phyloP scores from a whole-genome alignment of 176 grass and related monocot species.

The Ensete glaucum region DNA sequence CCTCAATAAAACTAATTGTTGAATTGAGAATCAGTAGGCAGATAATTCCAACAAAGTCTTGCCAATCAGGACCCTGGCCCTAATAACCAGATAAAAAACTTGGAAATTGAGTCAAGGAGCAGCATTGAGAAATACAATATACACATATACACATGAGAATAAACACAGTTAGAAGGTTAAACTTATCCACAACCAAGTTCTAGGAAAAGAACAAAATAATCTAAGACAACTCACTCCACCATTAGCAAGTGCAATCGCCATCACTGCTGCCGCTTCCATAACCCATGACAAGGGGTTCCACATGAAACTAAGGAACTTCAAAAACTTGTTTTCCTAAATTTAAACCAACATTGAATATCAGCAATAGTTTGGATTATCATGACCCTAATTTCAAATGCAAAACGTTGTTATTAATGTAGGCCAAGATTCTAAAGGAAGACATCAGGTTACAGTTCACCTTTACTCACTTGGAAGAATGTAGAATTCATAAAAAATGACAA shows the following conservation, averaged over 20 bases:
- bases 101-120: background rate
- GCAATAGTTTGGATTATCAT: background rate
- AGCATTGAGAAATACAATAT: background rate
- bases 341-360: background rate
- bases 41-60: constrained; percentile 69
- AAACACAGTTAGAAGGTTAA: no score
- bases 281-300: constrained; percentile 94
- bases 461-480: background rate
- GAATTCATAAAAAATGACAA: background rate
- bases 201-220: background rate
- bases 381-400: no score
- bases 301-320: constrained; percentile 79
- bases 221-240: constrained; percentile 52
- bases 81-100: constrained; percentile 20
- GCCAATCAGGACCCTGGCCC: constrained; percentile 60
- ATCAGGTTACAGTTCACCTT: no score
- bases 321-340: constrained; percentile 57
- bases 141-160: no score
- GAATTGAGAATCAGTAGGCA: constrained; percentile 75
- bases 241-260: constrained; percentile 64
- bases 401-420: no score
- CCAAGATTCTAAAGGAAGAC: no score
- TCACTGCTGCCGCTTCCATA: constrained; percentile 71
- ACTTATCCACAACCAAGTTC: no score
- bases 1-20: constrained; percentile 74